Evolutionary conservation across 371 early-diverging fungal species (phyloP).

Genomic region (Synchytrium microbalum): DNA sequence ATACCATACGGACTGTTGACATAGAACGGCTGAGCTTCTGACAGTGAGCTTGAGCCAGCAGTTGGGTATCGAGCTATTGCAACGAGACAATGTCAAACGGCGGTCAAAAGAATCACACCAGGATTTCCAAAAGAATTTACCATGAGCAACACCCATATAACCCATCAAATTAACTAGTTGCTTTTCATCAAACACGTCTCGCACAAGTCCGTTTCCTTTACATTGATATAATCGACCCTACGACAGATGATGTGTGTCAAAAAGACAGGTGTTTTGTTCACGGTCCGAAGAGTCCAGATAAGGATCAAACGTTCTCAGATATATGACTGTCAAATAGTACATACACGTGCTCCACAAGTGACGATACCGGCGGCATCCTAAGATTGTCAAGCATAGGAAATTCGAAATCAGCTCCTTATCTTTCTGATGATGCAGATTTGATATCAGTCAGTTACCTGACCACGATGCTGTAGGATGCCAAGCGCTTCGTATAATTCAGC

Average conservation of each 20-base stretch:
- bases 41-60: conserved; percentile 84
- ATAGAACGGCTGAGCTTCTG: conserved; percentile 97
- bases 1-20: conserved; percentile 97
- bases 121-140: conserved; percentile 43
- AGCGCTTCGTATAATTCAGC: conserved; percentile 90
- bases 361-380: conserved; percentile 98
- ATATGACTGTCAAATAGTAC: neutral
- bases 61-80: conserved; percentile 89
- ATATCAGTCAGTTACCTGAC: too few species aligned
- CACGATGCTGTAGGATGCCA: conserved; percentile 92
- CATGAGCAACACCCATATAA: conserved; percentile 91
- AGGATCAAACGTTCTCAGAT: too few species aligned
- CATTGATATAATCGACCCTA: conserved; percentile 94
- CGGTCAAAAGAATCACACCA: neutral
- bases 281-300: too few species aligned
- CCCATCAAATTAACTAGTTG: conserved; percentile 73
- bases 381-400: neutral
- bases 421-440: too few species aligned
- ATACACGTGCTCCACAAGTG: conserved; percentile 63
- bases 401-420: too few species aligned
- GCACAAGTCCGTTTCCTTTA: conserved; percentile 96
- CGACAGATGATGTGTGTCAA: conserved; percentile 7
- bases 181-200: conserved; percentile 82
- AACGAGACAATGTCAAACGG: neutral
- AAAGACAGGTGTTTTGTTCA: too few species aligned